These are phyloP conservation scores for Bromus sterilis DNA, from an alignment of 176 grass and related monocot genomes.

Conservation along the genomic window DNA sequence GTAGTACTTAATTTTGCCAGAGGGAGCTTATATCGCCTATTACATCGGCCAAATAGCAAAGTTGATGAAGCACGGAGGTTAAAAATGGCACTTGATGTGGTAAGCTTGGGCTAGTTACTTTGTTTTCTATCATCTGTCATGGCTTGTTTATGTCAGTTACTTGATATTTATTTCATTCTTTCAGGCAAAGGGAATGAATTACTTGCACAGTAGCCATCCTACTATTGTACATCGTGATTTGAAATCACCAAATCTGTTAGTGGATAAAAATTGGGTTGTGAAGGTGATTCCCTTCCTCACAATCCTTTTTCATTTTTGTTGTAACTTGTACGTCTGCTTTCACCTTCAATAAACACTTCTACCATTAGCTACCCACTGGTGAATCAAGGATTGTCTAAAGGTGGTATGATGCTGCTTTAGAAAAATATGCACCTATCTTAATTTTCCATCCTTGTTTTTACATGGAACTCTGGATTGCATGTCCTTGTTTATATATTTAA, in stretches of 20 bases:
- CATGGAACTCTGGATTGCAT: slow-evolving; percentile 1
- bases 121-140: background rate
- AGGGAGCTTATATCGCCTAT: slow-evolving; percentile 90
- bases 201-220: slow-evolving; percentile 90
- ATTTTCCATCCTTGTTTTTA: background rate
- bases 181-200: slow-evolving; percentile 98
- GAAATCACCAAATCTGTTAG: slow-evolving; percentile 97
- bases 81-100: slow-evolving; percentile 99
- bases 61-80: slow-evolving; percentile 74
- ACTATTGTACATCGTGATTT: slow-evolving; percentile 97
- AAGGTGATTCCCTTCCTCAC: slow-evolving; percentile 48
- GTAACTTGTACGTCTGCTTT: background rate
- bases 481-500: background rate
- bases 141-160: slow-evolving; percentile 8
- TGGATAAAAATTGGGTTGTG: slow-evolving; percentile 98
- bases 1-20: slow-evolving; percentile 27
- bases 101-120: slow-evolving; percentile 38
- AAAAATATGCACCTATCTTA: background rate
- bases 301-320: slow-evolving; percentile 22
- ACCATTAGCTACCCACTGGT: background rate
- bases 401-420: background rate
- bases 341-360: background rate
- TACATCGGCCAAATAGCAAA: slow-evolving; percentile 81
- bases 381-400: background rate
- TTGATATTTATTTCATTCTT: slow-evolving; percentile 30